Conservation (phyloP, 306 rosid species). For the Gastrolobium villosum region DNA sequence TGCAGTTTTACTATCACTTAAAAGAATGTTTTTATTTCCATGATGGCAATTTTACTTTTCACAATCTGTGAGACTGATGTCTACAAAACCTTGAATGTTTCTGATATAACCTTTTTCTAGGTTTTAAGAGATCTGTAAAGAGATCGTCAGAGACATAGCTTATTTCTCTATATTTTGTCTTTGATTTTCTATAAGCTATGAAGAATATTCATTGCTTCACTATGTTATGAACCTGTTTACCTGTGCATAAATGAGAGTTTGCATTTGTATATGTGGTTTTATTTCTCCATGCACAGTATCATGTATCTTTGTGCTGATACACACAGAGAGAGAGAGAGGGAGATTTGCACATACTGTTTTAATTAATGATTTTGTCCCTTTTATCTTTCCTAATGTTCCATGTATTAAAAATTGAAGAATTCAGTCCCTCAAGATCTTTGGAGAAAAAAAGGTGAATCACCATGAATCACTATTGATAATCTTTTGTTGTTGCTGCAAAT, state of each 20-base stretch:
- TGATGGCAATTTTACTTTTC: slow-evolving; percentile 36
- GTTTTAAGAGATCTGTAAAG: slow-evolving; percentile 32
- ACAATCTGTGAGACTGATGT: slow-evolving; percentile 33
- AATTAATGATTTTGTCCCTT: slow-evolving; percentile 28
- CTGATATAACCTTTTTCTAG: slow-evolving; percentile 11
- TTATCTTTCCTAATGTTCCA: slow-evolving; percentile 49
- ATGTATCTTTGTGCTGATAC: not conserved
- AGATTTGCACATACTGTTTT: slow-evolving; percentile 29
- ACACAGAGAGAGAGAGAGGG: not conserved
- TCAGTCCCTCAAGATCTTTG: slow-evolving; percentile 71
- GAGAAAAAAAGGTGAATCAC: slow-evolving; percentile 69
- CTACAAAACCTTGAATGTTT: slow-evolving; percentile 32
- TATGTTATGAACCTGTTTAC: slow-evolving; percentile 36
- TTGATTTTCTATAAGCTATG: slow-evolving; percentile 25
- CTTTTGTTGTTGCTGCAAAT: slow-evolving; percentile 18
- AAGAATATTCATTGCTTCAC: slow-evolving; percentile 31
- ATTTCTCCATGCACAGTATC: slow-evolving; percentile 28
- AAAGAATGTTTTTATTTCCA: slow-evolving; percentile 16
- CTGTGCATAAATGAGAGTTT: slow-evolving; percentile 18
- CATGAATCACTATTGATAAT: slow-evolving; percentile 32
- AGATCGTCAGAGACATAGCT: not conserved
- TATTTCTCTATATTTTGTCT: slow-evolving; percentile 13
- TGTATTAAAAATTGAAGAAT: slow-evolving; percentile 68
- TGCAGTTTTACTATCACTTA: slow-evolving; percentile 33
- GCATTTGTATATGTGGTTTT: slow-evolving; percentile 21